Percentiles rank a stretch among this genome's conserved stretches.
These are phyloP conservation scores for Arthrobotrys megalospora DNA, from an alignment of 2,329 filamentous ascomycete species.

Conservation along the genomic window DNA sequence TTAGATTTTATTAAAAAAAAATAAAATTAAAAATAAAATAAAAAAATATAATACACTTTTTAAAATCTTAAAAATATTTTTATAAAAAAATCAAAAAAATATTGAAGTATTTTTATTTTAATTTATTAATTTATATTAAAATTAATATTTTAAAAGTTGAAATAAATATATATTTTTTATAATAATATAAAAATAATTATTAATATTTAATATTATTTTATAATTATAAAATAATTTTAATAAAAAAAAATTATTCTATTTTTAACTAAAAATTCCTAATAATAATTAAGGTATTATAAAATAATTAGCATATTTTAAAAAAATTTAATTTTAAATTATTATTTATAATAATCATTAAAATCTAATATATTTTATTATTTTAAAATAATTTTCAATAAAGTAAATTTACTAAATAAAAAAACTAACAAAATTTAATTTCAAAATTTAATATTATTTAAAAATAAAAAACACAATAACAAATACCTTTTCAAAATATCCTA, in stretches of 20 bases:
- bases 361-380: slow-evolving; percentile 10
- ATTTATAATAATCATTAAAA: slow-evolving; percentile 9
- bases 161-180: slow-evolving; percentile 10
- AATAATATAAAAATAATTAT: slow-evolving; percentile 4
- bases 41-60: not conserved
- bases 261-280: too few species aligned
- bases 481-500: slow-evolving; percentile 1
- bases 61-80: not conserved
- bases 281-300: not conserved
- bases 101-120: slow-evolving; percentile 10
- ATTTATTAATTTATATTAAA: slow-evolving; percentile 10
- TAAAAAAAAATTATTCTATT: too few species aligned
- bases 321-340: slow-evolving; percentile 6
- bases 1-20: slow-evolving; percentile 4
- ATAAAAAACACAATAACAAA: slow-evolving; percentile 2
- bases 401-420: slow-evolving; percentile 1
- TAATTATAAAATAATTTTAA: too few species aligned
- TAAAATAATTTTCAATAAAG: slow-evolving; percentile 1
- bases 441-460: slow-evolving; percentile 2
- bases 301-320: slow-evolving; percentile 6
- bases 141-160: slow-evolving; percentile 3
- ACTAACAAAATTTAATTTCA: slow-evolving; percentile 7
- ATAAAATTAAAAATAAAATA: slow-evolving; percentile 7
- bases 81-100: not conserved
- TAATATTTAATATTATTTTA: slow-evolving; percentile 4